Percentiles rank a stretch among this genome's conserved stretches.
Evolutionary conservation across 768 basidiomycete genomes (phyloP).

Genomic region (Amanita fuliginea): DNA sequence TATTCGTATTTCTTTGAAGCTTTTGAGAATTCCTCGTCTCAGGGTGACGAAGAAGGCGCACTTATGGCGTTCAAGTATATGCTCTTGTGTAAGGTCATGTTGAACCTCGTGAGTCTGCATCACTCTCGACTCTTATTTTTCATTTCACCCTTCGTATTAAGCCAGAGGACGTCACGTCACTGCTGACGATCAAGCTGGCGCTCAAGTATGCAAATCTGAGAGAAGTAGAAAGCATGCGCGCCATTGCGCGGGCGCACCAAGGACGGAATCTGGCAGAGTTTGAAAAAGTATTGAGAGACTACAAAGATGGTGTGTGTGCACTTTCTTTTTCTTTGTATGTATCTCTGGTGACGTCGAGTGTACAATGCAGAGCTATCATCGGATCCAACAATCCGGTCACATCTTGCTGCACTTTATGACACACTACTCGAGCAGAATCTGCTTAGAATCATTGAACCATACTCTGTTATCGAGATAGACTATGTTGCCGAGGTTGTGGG

Average conservation of each 20-base stretch:
- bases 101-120: constrained; percentile 62
- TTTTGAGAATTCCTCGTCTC: constrained; percentile 77
- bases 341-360: not conserved
- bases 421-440: constrained; percentile 95
- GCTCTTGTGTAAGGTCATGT: constrained; percentile 97
- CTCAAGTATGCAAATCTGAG: constrained; percentile 77
- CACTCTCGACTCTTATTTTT: not conserved
- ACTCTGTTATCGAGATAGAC: constrained; percentile 83
- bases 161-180: constrained; percentile 89
- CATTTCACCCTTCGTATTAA: constrained; percentile 18
- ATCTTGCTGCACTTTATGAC: constrained; percentile 90
- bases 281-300: constrained; percentile 77
- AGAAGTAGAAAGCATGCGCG: constrained; percentile 94
- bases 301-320: constrained; percentile 50
- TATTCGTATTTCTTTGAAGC: constrained; percentile 98
- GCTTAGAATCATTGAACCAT: constrained; percentile 91
- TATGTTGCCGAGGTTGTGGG: constrained; percentile 83
- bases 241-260: constrained; percentile 89
- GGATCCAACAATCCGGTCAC: constrained; percentile 91
- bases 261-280: constrained; percentile 85
- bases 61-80: constrained; percentile 92
- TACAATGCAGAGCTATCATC: constrained; percentile 70
- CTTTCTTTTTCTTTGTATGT: not conserved
- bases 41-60: constrained; percentile 61
- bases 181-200: constrained; percentile 81